Percentiles rank a stretch among this genome's conserved stretches.
Evolutionary conservation across 257 asterid species (phyloP).

Genomic region (Capsicum pubescens): DNA sequence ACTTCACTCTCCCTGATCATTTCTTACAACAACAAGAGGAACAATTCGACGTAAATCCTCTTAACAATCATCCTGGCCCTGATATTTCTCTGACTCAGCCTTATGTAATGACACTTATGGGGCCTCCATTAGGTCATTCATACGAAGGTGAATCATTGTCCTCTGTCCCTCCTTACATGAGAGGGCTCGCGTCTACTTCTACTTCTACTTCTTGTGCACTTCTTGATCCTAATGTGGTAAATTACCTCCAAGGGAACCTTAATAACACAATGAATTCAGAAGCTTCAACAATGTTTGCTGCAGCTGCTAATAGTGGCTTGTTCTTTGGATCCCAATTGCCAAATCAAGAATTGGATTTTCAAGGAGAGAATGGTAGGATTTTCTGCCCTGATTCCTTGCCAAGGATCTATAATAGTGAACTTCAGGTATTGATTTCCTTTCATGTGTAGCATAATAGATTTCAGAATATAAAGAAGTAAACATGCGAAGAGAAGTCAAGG

Average conservation of each 20-base stretch:
- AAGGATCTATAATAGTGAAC: constrained; percentile 56
- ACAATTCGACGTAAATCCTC: constrained; percentile 42
- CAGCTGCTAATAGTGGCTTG: constrained; percentile 45
- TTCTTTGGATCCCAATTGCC: constrained; percentile 56
- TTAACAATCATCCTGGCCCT: constrained; percentile 36
- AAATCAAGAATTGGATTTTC: constrained; percentile 69
- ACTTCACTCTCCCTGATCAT: constrained; percentile 48
- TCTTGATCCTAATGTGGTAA: constrained; percentile 54
- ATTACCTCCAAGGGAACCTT: constrained; percentile 49
- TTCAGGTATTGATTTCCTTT: constrained; percentile 59
- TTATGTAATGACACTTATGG: constrained; percentile 43
- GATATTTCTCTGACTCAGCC: constrained; percentile 24
- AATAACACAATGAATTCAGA: constrained; percentile 49
- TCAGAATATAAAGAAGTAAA: too few relatives aligned
- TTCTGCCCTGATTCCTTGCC: constrained; percentile 61
- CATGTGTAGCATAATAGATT: too few relatives aligned
- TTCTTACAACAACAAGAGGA: constrained; percentile 51
- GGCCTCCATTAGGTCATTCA: constrained; percentile 46
- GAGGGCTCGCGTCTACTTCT: constrained; percentile 40
- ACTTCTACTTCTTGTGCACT: constrained; percentile 51
- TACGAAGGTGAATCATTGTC: constrained; percentile 57
- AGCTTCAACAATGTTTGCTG: constrained; percentile 48
- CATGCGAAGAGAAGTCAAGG: not conserved
- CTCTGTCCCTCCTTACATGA: constrained; percentile 49
- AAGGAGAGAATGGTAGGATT: constrained; percentile 62